phyloP scores from a whole-genome alignment of 1,284 basidiomycete species.

The Sutorius eximius region DNA sequence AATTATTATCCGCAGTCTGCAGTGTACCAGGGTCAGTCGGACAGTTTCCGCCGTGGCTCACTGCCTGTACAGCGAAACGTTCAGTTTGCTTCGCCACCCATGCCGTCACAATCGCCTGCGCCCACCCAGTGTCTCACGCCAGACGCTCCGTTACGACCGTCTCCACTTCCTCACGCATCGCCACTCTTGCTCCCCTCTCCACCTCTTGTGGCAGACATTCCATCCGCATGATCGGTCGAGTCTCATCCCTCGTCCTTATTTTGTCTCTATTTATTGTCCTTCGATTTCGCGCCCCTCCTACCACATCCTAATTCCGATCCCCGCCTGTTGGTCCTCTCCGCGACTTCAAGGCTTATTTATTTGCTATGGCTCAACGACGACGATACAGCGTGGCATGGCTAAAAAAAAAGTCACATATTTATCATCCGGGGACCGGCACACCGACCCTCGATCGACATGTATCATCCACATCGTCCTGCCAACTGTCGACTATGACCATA shows the following conservation, averaged over 20 bases:
- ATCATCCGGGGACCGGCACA: constrained; percentile 22
- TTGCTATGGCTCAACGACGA: constrained; percentile 28
- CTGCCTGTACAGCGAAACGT: constrained; percentile 29
- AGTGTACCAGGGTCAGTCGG: constrained; percentile 32
- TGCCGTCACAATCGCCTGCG: constrained; percentile 30
- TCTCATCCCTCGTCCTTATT: constrained; percentile 2
- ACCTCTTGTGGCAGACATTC: constrained; percentile 19
- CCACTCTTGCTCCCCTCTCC: constrained; percentile 27
- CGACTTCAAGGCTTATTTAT: constrained; percentile 34
- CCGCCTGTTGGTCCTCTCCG: constrained; percentile 13
- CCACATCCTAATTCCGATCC: constrained; percentile 5
- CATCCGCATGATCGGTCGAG: constrained; percentile 18
- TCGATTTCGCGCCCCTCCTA: constrained; percentile 22
- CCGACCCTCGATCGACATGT: constrained; percentile 26
- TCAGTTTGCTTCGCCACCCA: constrained; percentile 35
- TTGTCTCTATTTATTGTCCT: constrained; percentile 34
- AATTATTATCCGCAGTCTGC: constrained; percentile 32
- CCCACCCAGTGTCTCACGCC: constrained; percentile 29
- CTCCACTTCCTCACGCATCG: constrained; percentile 29
- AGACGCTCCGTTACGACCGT: constrained; percentile 24
- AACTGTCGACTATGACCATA: constrained; percentile 32
- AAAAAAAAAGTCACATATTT: constrained; percentile 30
- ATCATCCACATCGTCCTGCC: constrained; percentile 30
- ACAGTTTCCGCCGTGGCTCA: constrained; percentile 30
- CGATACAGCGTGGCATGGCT: constrained; percentile 17